These are phyloP conservation scores for Claviceps pazoutovae DNA, from an alignment of 2,329 filamentous ascomycete species.

Conservation along the genomic window DNA sequence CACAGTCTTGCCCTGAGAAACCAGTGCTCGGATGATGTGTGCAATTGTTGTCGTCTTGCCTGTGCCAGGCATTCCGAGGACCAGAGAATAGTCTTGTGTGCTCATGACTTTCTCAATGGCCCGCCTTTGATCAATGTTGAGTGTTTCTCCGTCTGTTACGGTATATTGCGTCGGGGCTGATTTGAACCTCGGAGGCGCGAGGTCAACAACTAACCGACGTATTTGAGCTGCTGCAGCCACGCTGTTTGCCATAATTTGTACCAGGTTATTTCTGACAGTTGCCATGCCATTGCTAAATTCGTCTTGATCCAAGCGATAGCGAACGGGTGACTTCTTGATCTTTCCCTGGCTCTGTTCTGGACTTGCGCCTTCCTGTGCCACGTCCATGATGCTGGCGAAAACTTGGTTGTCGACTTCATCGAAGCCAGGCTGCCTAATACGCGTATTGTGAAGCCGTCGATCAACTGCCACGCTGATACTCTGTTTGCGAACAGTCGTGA, in stretches of 20 bases:
- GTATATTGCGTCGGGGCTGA: conserved; percentile 47
- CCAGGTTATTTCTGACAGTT: conserved; percentile 80
- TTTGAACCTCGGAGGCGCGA: conserved; percentile 61
- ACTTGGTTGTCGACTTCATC: conserved; percentile 64
- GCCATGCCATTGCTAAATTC: conserved; percentile 99
- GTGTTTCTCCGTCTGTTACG: conserved; percentile 45
- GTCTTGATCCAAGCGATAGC: conserved; percentile 88
- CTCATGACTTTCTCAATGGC: conserved; percentile 94
- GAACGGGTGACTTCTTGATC: conserved; percentile 39
- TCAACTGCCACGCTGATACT: conserved; percentile 83
- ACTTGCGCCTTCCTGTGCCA: conserved; percentile 40
- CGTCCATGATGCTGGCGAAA: conserved; percentile 86
- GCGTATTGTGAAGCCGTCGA: conserved; percentile 73
- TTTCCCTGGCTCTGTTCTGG: conserved; percentile 37
- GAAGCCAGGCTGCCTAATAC: conserved; percentile 63
- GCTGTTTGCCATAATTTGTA: conserved; percentile 78
- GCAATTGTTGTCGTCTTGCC: conserved; percentile 98
- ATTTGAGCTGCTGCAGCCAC: conserved; percentile 58
- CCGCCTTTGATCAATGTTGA: conserved; percentile 76
- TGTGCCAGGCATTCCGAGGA: conserved; percentile 94
- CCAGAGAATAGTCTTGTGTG: conserved; percentile 88
- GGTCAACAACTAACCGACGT: conserved; percentile 67
- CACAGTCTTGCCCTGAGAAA: conserved; percentile 82
- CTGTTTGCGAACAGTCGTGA: conserved; percentile 60
- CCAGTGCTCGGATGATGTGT: conserved; percentile 84